phyloP scores from a whole-genome alignment of 2,329 filamentous ascomycete genomes.

The Achaetomium macrosporum region DNA sequence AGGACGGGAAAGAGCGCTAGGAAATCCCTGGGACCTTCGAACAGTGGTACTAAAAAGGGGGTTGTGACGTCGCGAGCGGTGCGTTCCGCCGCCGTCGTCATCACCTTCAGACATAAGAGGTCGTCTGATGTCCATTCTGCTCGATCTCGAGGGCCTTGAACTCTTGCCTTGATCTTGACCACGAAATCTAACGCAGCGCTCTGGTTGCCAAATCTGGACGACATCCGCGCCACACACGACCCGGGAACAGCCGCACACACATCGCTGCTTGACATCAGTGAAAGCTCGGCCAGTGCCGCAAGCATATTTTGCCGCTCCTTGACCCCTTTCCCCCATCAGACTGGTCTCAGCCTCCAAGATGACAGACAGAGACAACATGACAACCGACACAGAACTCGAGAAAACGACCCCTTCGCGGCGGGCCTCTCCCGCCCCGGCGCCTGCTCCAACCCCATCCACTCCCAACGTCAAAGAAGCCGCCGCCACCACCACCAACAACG shows the following conservation, averaged over 20 bases:
- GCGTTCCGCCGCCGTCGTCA: not conserved
- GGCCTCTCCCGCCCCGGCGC: not conserved
- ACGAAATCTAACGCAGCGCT: not conserved
- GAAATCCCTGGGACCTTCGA: not conserved
- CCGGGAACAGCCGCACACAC: too few relatives aligned
- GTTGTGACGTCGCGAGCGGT: not conserved
- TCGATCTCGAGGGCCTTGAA: not conserved
- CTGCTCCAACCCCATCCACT: not conserved
- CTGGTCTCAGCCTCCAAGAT: not conserved
- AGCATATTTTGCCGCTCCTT: not conserved
- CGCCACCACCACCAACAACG: not conserved
- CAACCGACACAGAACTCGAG: slow-evolving; percentile 18
- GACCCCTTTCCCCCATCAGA: not conserved
- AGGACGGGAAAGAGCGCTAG: too few relatives aligned
- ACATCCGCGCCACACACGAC: not conserved
- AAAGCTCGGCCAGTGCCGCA: not conserved
- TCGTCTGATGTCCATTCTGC: too few relatives aligned
- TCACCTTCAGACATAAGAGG: not conserved
- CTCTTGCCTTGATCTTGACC: too few relatives aligned
- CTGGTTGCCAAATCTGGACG: not conserved
- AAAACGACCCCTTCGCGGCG: slow-evolving; percentile 2
- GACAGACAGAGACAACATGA: slow-evolving; percentile 15
- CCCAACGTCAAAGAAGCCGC: not conserved
- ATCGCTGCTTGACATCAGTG: too few relatives aligned
- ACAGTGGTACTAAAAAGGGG: not conserved